A percentile compares a stretch with the other conserved stretches of the same genome.
phyloP scores from a whole-genome alignment of 768 basidiomycete genomes.

The Boletus tomentosulus region DNA sequence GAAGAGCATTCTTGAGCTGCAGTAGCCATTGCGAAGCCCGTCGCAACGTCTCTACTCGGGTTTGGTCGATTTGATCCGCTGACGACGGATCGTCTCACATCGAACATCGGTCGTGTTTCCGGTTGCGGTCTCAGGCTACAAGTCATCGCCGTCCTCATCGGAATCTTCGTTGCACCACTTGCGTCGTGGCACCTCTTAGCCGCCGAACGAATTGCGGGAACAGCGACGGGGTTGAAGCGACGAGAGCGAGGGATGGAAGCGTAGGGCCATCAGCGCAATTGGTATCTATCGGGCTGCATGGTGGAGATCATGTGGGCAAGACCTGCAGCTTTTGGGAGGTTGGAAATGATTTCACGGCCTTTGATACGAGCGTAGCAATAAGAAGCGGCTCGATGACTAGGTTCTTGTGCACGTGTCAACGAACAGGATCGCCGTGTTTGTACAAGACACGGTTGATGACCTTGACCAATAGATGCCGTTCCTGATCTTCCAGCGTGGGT shows the following conservation, averaged over 20 bases:
- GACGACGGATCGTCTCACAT: constrained; percentile 65
- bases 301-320: constrained; percentile 99
- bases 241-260: constrained; percentile 69
- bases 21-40: constrained; percentile 89
- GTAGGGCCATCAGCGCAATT: constrained; percentile 89
- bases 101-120: too few species aligned
- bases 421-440: constrained; percentile 97
- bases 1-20: constrained; percentile 85
- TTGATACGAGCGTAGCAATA: constrained; percentile 93
- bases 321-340: constrained; percentile 96
- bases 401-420: constrained; percentile 99
- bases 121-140: constrained; percentile 41
- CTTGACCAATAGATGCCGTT: constrained; percentile 96
- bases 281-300: constrained; percentile 91
- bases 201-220: constrained; percentile 48
- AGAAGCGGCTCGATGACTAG: constrained; percentile 98
- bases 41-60: constrained; percentile 77
- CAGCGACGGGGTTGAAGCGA: constrained; percentile 70
- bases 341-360: constrained; percentile 98
- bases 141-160: constrained; percentile 72
- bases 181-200: constrained; percentile 42
- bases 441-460: constrained; percentile 98
- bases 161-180: constrained; percentile 59
- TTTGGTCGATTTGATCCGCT: constrained; percentile 85
- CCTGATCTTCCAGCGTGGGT: constrained; percentile 95